Base-by-base conservation (phyloP, 208 protist genomes). In the Crithidia thermophila region DNA sequence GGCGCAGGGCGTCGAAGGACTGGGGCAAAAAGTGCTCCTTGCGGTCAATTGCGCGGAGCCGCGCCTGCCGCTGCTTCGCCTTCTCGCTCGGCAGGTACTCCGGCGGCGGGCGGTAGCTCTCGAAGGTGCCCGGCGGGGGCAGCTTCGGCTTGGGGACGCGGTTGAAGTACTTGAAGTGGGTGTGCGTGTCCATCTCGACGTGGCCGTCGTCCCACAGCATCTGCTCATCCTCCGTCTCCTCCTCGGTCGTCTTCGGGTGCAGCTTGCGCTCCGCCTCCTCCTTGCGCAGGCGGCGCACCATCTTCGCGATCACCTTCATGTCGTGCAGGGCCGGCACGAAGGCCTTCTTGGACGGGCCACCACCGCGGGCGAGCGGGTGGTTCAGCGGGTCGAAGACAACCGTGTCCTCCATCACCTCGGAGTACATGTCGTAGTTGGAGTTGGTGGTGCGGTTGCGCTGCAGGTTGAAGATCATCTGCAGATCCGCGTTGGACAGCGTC, bases 101-200 rank as follows among this genome's bases (percentile, higher is more conserved):
- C 18, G 90, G 72, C 3, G 99, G 98, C 33, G 99, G 99, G 56
- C 99, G 99, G 88, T 99, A 99, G 45, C 96, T 98, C 67, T 98
- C 94, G 52, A 95, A 97, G 63, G 98, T 98, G 46, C 90, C 91
- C n/a, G 95, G 95, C 27, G 97, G 90, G 28, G 90, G 77, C 11
- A 81, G 52, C 58, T 85, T 87, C 21, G 88, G 81, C 73, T 96
- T 96, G 16, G 79, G 77, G 11, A 96, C 64, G 58, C 87, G 85
- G 75, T 95, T 90, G 72, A 81, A 81, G 72, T 95, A 95, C 71
- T 90, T 93, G 72, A 95, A 95, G 66, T 88, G 82, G 14, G 84
- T 93, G 73, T 92, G 84, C 11, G 88, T 81, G 74, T 94, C 88
- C 85, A 94, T 97, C 57, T 94, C 88, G 13, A 91, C 85, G 27